A percentile compares a stretch with the other conserved stretches of the same genome.
Evolutionary conservation across 179 eudicot genomes (phyloP).

Genomic region (Dionaea muscipula): DNA sequence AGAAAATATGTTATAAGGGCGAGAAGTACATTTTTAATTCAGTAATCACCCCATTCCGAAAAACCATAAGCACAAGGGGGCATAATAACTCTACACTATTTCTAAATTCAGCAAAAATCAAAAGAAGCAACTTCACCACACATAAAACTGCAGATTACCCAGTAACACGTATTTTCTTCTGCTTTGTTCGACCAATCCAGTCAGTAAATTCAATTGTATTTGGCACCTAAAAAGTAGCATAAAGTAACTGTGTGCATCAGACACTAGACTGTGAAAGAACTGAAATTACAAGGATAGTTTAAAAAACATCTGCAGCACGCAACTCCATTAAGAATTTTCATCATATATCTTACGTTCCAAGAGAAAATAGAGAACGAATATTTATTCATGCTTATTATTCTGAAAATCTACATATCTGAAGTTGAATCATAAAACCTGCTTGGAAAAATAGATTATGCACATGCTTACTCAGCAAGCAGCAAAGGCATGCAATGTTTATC

Average conservation of each 20-base stretch:
- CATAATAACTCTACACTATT: conserved; percentile 3
- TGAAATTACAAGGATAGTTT: background rate
- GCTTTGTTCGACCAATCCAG: conserved; percentile 97
- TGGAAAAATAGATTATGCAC: no score
- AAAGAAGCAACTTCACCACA: background rate
- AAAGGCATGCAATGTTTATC: no score
- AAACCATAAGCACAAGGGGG: background rate
- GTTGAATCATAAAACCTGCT: no score
- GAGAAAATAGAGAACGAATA: no score
- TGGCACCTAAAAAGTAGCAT: conserved; percentile 51
- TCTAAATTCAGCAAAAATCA: background rate
- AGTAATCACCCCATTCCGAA: no score
- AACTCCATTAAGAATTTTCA: no score
- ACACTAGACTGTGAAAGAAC: background rate
- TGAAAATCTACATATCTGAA: no score
- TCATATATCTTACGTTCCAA: no score
- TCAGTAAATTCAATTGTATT: conserved; percentile 96
- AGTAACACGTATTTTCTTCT: conserved; percentile 78
- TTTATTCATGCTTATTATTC: no score
- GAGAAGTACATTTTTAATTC: background rate
- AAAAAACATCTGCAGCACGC: background rate
- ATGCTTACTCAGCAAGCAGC: no score
- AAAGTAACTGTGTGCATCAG: background rate
- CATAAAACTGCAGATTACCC: conserved; percentile 44
- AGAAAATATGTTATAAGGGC: background rate